Evolutionary conservation across 768 basidiomycete genomes (phyloP).

Genomic region (Gyrodon lividus): DNA sequence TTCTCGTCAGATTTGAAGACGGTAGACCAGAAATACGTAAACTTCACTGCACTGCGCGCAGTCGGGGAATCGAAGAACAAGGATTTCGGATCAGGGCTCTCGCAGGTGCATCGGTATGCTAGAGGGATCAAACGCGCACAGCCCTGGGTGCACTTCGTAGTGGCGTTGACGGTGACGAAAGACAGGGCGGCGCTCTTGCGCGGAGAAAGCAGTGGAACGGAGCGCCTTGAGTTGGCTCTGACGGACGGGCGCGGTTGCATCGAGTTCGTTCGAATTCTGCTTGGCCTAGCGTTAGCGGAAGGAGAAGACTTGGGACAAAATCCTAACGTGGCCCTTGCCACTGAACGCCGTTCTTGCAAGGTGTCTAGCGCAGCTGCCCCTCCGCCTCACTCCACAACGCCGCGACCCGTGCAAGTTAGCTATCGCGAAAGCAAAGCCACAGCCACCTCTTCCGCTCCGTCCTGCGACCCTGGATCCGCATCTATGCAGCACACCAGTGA

Average conservation of each 20-base stretch:
- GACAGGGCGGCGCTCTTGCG: constrained; percentile 5
- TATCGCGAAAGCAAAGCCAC: too few species aligned
- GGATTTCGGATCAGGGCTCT: neutral
- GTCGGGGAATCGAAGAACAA: constrained; percentile 10
- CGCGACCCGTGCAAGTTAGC: too few species aligned
- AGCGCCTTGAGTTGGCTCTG: constrained; percentile 7
- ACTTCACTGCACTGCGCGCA: constrained; percentile 6
- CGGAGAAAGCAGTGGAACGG: constrained; percentile 10
- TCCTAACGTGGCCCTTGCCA: neutral
- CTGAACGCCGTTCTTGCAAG: too few species aligned
- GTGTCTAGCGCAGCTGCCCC: too few species aligned
- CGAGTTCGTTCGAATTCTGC: constrained; percentile 13
- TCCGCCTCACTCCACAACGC: too few species aligned
- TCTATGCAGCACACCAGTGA: too few species aligned
- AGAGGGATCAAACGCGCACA: constrained; percentile 3
- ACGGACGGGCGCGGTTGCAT: constrained; percentile 5
- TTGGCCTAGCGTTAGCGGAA: constrained; percentile 13
- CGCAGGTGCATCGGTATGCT: constrained; percentile 5
- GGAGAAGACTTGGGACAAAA: constrained; percentile 1
- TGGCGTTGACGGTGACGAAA: constrained; percentile 3
- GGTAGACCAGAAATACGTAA: constrained; percentile 5
- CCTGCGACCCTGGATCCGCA: too few species aligned
- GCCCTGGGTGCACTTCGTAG: constrained; percentile 10
- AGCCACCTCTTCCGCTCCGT: too few species aligned
- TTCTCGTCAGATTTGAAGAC: constrained; percentile 1